A percentile compares a stretch with the other conserved stretches of the same genome.
phyloP scores from a whole-genome alignment of 2,329 filamentous ascomycete genomes.

The Penicillium paneum region DNA sequence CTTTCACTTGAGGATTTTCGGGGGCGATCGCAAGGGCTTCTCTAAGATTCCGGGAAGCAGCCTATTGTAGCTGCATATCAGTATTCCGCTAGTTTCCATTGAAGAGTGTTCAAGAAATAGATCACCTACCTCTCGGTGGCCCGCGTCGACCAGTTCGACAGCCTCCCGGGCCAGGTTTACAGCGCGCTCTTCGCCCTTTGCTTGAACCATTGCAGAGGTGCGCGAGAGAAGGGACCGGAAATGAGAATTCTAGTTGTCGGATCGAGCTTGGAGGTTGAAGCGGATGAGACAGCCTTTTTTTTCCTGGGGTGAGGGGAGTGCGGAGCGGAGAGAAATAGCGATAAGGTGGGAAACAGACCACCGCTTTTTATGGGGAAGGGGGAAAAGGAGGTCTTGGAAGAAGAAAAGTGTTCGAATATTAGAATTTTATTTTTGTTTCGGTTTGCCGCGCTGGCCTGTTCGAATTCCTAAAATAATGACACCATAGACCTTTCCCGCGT shows the following conservation, averaged over 20 bases:
- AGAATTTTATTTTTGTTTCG: background rate
- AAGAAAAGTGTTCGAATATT: background rate
- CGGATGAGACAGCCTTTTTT: conserved; percentile 9
- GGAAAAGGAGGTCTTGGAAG: conserved; percentile 4
- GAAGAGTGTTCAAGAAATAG: background rate
- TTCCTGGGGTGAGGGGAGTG: conserved; percentile 10
- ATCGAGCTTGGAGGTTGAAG: background rate
- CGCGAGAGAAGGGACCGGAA: background rate
- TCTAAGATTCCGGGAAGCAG: conserved; percentile 47
- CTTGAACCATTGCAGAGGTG: conserved; percentile 42
- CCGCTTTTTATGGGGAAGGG: conserved; percentile 5
- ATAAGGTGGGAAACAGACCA: conserved; percentile 8
- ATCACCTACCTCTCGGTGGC: conserved; percentile 44
- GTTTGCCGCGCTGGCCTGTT: conserved; percentile 3
- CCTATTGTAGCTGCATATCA: conserved; percentile 27
- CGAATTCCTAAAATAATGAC: background rate
- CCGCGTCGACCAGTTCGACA: conserved; percentile 46
- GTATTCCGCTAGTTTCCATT: background rate
- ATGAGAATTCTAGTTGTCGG: background rate
- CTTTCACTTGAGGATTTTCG: conserved; percentile 45
- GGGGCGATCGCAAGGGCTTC: conserved; percentile 49
- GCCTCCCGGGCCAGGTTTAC: conserved; percentile 47
- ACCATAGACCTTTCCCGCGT: background rate
- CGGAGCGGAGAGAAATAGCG: conserved; percentile 11
- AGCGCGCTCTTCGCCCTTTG: conserved; percentile 46